A percentile compares a stretch with the other conserved stretches of the same genome.
Evolutionary conservation across 305 asterid genomes (phyloP).

Genomic region (Fraxinus angustifolia): DNA sequence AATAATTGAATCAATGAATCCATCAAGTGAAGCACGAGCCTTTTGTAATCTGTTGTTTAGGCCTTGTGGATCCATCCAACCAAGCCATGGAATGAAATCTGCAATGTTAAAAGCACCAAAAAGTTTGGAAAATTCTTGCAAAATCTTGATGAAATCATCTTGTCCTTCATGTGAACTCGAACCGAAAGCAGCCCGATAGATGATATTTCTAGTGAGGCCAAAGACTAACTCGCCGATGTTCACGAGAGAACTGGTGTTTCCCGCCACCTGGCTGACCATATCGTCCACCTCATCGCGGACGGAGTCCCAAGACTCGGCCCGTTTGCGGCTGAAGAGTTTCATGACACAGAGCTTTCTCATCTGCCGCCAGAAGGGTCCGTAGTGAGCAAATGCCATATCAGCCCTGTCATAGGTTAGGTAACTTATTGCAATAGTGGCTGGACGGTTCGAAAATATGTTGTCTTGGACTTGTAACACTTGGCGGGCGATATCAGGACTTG

Average conservation of each 20-base stretch:
- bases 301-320: conserved; percentile 91
- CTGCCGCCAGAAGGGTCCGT: conserved; percentile 93
- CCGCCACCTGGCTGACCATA: conserved; percentile 37
- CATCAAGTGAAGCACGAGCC: conserved; percentile 66
- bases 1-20: conserved; percentile 61
- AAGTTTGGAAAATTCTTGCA: conserved; percentile 75
- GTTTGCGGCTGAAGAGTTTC: conserved; percentile 75
- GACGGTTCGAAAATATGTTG: conserved; percentile 74
- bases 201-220: conserved; percentile 54
- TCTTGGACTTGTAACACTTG: conserved; percentile 78
- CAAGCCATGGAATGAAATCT: conserved; percentile 66
- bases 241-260: conserved; percentile 32
- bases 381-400: conserved; percentile 86
- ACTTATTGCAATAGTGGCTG: conserved; percentile 66
- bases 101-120: conserved; percentile 74
- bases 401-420: conserved; percentile 72
- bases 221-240: conserved; percentile 76
- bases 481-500: conserved; percentile 67
- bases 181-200: conserved; percentile 82
- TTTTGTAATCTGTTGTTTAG: conserved; percentile 40
- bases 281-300: conserved; percentile 65
- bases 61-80: conserved; percentile 59
- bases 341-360: conserved; percentile 82
- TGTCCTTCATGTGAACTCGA: conserved; percentile 56
- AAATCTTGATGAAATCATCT: conserved; percentile 56